Percentiles rank a stretch among this genome's conserved stretches.
phyloP scores from a whole-genome alignment of 805 yeast genomes.

The Ogataea pini region DNA sequence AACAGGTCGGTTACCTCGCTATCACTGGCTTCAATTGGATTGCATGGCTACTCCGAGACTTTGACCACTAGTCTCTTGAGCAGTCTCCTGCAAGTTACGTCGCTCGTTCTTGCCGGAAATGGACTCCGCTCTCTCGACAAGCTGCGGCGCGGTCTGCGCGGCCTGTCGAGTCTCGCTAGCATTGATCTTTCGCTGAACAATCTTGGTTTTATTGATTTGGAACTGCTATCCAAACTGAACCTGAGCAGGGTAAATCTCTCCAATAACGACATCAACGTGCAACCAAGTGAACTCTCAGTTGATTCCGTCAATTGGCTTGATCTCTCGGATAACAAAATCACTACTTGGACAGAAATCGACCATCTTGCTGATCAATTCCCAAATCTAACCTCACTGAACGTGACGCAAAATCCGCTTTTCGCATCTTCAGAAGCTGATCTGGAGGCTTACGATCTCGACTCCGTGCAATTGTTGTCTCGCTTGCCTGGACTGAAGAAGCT shows the following conservation, averaged over 20 bases:
- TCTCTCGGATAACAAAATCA: constrained; percentile 50
- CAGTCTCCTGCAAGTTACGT: constrained; percentile 21
- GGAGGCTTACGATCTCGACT: constrained; percentile 21
- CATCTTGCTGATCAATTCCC: constrained; percentile 41
- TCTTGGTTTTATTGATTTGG: constrained; percentile 28
- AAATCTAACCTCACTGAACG: constrained; percentile 44
- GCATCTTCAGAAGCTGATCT: constrained; percentile 10
- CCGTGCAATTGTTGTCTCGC: constrained; percentile 25
- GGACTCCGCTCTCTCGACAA: constrained; percentile 7
- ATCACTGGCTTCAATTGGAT: constrained; percentile 22
- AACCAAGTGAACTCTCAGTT: neutral
- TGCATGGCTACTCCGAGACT: constrained; percentile 4
- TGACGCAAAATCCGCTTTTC: constrained; percentile 56
- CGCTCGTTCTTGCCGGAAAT: constrained; percentile 36
- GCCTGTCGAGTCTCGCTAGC: constrained; percentile 1
- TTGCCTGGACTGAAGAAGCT: constrained; percentile 40
- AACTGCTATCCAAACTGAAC: constrained; percentile 20
- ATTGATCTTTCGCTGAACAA: constrained; percentile 43
- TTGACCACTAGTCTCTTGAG: constrained; percentile 1
- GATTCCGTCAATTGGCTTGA: constrained; percentile 44
- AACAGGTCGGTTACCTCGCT: constrained; percentile 17
- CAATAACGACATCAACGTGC: constrained; percentile 34
- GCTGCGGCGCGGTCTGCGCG: constrained; percentile 18
- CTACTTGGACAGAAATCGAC: constrained; percentile 52
- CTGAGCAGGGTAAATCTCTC: constrained; percentile 35